Conservation (phyloP, 352 stramenopile genomes). For the Phytophthora ramorum region DNA sequence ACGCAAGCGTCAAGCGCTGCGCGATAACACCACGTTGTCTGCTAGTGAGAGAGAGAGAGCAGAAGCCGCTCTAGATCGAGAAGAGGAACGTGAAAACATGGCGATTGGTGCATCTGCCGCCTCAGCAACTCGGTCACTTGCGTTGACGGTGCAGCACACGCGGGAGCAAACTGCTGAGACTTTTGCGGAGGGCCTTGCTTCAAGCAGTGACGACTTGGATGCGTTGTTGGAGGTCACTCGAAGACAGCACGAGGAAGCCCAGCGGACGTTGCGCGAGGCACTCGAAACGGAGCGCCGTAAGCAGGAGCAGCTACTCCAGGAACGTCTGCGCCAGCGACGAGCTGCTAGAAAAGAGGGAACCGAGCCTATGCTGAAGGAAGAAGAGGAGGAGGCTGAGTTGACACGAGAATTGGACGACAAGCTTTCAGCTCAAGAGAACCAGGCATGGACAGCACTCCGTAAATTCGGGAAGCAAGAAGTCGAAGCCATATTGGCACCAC, state of each 20-base stretch:
- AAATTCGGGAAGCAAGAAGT: constrained; percentile 23
- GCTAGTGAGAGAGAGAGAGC: constrained; percentile 7
- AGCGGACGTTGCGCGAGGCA: constrained; percentile 17
- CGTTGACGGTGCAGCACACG: constrained; percentile 17
- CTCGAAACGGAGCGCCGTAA: constrained; percentile 39
- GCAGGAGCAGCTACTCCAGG: constrained; percentile 36
- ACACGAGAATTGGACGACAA: constrained; percentile 16
- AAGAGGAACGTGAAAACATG: constrained; percentile 22
- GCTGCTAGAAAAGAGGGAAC: constrained; percentile 13
- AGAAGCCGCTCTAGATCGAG: constrained; percentile 25
- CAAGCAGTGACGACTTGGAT: constrained; percentile 29
- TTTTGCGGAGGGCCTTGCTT: constrained; percentile 20
- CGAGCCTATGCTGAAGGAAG: constrained; percentile 5
- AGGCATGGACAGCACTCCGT: constrained; percentile 19
- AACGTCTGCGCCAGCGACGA: constrained; percentile 36
- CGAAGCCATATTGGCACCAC: constrained; percentile 18
- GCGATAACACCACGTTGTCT: constrained; percentile 16
- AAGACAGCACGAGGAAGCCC: constrained; percentile 24
- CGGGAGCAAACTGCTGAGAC: constrained; percentile 15
- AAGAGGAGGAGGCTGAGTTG: constrained; percentile 21
- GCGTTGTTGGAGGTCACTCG: constrained; percentile 22
- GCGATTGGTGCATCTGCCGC: constrained; percentile 29
- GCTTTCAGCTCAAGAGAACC: constrained; percentile 17
- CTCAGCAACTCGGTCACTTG: constrained; percentile 17
- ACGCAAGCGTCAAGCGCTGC: constrained; percentile 37